phyloP scores from a whole-genome alignment of 108 stramenopile species.

The Craspedostauros australis region DNA sequence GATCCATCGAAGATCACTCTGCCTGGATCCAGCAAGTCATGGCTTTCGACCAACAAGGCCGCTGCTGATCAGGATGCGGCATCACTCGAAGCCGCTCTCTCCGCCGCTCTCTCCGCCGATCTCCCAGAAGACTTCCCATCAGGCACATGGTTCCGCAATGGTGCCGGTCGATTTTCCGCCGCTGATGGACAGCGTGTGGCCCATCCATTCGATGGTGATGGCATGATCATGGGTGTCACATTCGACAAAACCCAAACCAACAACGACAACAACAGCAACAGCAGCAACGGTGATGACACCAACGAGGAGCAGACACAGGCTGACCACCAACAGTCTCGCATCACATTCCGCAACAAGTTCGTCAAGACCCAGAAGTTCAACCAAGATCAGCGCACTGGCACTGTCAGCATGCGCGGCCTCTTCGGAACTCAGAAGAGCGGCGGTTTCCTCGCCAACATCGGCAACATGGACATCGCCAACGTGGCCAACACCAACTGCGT shows the following conservation, averaged over 20 bases:
- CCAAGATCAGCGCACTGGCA: slow-evolving; percentile 6
- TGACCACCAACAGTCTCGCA: neutral
- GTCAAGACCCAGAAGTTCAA: slow-evolving; percentile 21
- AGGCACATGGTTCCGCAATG: slow-evolving; percentile 34
- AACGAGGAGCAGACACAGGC: too few species aligned
- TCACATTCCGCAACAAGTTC: slow-evolving; percentile 25
- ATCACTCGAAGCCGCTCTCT: too few species aligned
- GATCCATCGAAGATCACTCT: too few species aligned
- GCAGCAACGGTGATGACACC: too few species aligned
- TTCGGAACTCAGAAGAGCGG: slow-evolving; percentile 30
- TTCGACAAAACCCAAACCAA: too few species aligned
- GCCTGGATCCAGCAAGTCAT: too few species aligned
- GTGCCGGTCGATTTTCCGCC: slow-evolving; percentile 10
- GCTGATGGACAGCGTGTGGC: slow-evolving; percentile 12
- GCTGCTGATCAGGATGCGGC: too few species aligned
- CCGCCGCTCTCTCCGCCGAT: too few species aligned
- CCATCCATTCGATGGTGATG: slow-evolving; percentile 31
- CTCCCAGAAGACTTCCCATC: slow-evolving; percentile 28
- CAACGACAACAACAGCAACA: too few species aligned
- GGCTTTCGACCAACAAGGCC: too few species aligned
- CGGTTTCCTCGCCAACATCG: slow-evolving; percentile 12
- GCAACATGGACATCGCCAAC: too few species aligned
- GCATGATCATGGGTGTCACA: slow-evolving; percentile 24
- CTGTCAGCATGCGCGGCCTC: slow-evolving; percentile 14
- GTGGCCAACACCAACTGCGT: too few species aligned